These are phyloP conservation scores for Myxozyma neglecta DNA, from an alignment of 805 yeast genomes.

Conservation along the genomic window DNA sequence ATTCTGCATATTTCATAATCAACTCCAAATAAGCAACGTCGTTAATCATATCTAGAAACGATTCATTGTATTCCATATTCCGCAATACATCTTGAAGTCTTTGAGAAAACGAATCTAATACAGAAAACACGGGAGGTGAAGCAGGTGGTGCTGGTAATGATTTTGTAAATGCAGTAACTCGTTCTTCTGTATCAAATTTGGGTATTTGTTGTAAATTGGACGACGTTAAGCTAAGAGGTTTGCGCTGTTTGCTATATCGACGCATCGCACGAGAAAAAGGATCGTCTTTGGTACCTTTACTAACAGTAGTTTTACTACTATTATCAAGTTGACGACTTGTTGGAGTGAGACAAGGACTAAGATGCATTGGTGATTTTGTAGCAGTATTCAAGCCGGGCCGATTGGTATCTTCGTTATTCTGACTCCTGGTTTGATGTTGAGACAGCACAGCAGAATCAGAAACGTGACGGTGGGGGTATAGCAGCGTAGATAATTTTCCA, in stretches of 20 bases:
- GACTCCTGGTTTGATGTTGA: neutral
- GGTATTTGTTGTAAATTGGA: neutral
- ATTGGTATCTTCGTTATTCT: neutral
- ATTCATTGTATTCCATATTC: neutral
- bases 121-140: neutral
- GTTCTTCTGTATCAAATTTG: neutral
- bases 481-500: neutral
- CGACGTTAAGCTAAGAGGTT: neutral
- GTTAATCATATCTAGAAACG: neutral
- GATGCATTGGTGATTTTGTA: neutral
- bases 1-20: neutral
- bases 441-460: neutral
- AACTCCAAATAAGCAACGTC: neutral
- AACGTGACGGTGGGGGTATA: neutral
- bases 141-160: neutral
- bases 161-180: neutral
- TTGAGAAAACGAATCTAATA: neutral
- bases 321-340: neutral
- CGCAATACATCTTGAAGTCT: neutral
- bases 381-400: neutral
- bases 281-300: neutral
- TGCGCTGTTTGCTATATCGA: neutral
- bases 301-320: neutral
- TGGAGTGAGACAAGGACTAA: neutral
- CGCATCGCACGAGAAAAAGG: neutral